phyloP scores from a whole-genome alignment of 106 monocot genomes.

The Dioscorea alata region DNA sequence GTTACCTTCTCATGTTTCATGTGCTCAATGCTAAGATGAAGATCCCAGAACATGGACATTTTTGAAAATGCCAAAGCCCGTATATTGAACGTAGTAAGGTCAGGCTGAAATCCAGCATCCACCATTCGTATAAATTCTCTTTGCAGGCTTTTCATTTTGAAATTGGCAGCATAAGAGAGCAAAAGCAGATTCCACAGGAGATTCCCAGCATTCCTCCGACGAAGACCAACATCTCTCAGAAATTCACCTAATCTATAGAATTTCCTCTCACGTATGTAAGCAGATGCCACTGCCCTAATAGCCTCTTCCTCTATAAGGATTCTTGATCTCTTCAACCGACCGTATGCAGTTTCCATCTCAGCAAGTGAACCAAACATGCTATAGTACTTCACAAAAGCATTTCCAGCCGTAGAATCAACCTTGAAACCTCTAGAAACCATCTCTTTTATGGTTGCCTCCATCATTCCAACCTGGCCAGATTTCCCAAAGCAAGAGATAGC shows the following conservation, averaged over 20 bases:
- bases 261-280: constrained; percentile 58
- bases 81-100: constrained; percentile 84
- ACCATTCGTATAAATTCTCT: constrained; percentile 81
- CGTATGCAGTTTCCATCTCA: constrained; percentile 72
- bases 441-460: constrained; percentile 50
- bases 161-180: constrained; percentile 87
- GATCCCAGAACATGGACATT: constrained; percentile 98
- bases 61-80: constrained; percentile 73
- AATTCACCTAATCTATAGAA: constrained; percentile 77
- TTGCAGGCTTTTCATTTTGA: constrained; percentile 96
- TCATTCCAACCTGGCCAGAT: constrained; percentile 57
- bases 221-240: constrained; percentile 65
- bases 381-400: constrained; percentile 53
- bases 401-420: constrained; percentile 59
- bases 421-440: constrained; percentile 68
- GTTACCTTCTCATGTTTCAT: constrained; percentile 48
- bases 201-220: constrained; percentile 66
- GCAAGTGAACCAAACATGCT: constrained; percentile 48
- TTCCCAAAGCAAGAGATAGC: constrained; percentile 74
- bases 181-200: constrained; percentile 85
- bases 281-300: constrained; percentile 50
- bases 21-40: constrained; percentile 84
- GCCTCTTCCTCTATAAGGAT: constrained; percentile 61
- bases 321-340: constrained; percentile 50
- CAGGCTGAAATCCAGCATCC: constrained; percentile 69